phyloP scores from a whole-genome alignment of 1,284 basidiomycete species.

The Tremellales sp. region DNA sequence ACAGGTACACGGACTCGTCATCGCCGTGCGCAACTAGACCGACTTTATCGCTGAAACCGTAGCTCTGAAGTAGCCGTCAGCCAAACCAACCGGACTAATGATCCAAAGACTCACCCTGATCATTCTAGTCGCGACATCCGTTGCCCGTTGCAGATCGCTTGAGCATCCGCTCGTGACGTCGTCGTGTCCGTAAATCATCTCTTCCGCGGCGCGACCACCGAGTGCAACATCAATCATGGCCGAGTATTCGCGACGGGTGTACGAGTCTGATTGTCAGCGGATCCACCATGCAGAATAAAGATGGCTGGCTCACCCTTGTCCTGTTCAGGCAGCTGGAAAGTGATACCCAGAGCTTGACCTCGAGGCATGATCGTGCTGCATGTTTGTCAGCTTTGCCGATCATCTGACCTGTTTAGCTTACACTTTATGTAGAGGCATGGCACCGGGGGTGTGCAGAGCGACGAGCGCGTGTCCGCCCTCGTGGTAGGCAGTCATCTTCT shows the following conservation, averaged over 20 bases:
- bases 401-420: slow-evolving; percentile 17
- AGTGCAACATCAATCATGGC: slow-evolving; percentile 78
- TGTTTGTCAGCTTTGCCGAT: slow-evolving; percentile 6
- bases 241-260: slow-evolving; percentile 41
- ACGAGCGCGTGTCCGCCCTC: slow-evolving; percentile 93
- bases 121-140: slow-evolving; percentile 76
- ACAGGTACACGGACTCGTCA: slow-evolving; percentile 64
- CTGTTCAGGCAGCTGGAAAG: slow-evolving; percentile 77
- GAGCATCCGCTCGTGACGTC: slow-evolving; percentile 87
- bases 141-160: slow-evolving; percentile 76
- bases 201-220: slow-evolving; percentile 90
- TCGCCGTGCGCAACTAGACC: slow-evolving; percentile 72
- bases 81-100: too few relatives aligned
- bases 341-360: slow-evolving; percentile 85
- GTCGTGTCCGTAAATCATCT: slow-evolving; percentile 81
- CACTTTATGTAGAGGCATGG: slow-evolving; percentile 92
- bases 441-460: slow-evolving; percentile 84
- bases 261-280: slow-evolving; percentile 36
- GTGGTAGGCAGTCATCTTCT: slow-evolving; percentile 87
- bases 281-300: neutral
- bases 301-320: slow-evolving; percentile 53
- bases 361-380: slow-evolving; percentile 77
- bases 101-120: slow-evolving; percentile 62
- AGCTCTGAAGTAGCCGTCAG: slow-evolving; percentile 50
- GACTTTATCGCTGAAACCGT: slow-evolving; percentile 77